phyloP scores from a whole-genome alignment of 345 rosid species.

The Citrus glauca region DNA sequence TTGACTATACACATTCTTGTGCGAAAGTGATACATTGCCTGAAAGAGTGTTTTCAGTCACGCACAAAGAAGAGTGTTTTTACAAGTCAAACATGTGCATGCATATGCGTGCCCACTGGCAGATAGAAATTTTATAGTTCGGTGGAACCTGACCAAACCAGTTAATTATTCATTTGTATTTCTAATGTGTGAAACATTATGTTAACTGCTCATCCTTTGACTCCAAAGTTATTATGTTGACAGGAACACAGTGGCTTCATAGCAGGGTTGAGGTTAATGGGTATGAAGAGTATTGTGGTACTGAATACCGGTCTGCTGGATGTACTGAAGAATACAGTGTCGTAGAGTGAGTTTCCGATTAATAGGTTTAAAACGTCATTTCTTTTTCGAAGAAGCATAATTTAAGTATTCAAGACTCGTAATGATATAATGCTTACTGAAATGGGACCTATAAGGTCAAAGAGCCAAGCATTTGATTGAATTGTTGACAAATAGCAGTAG shows the following conservation, averaged over 20 bases:
- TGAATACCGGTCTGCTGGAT: constrained; percentile 92
- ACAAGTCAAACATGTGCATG: not conserved
- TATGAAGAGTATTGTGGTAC: constrained; percentile 87
- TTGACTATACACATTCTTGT: not conserved
- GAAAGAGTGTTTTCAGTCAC: not conserved
- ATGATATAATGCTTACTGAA: not conserved
- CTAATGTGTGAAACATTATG: not conserved
- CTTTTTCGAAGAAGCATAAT: not conserved
- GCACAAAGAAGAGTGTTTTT: not conserved
- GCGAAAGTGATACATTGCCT: not conserved
- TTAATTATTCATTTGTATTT: not conserved
- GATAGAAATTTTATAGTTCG: not conserved
- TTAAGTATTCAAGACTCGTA: not conserved
- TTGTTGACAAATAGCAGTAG: not conserved
- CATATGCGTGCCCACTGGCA: not conserved
- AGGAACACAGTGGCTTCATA: constrained; percentile 90
- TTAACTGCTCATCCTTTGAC: not conserved
- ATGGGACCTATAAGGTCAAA: not conserved
- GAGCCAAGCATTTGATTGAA: not conserved
- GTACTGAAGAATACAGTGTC: constrained; percentile 73
- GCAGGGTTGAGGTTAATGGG: constrained; percentile 74
- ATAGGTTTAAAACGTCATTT: not conserved
- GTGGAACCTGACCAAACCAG: not conserved
- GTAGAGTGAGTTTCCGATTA: constrained; percentile 52
- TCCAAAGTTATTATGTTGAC: not conserved